Base-by-base conservation (phyloP, 768 basidiomycete genomes). In the Lepiota venenata region DNA sequence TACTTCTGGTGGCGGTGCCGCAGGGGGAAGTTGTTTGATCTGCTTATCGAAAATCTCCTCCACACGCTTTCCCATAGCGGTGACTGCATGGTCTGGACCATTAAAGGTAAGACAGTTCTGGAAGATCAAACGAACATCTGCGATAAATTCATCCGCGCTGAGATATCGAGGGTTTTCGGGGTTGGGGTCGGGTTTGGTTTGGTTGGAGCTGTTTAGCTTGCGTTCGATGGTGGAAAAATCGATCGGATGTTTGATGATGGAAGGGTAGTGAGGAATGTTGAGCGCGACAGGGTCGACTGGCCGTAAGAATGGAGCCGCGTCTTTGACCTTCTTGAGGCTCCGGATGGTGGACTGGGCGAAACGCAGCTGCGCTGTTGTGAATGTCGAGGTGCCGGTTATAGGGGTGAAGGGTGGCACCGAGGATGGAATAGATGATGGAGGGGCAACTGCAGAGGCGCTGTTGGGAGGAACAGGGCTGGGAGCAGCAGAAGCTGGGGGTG, bases 141-240 rank as follows among this genome's bases (percentile, higher is more conserved):
- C 71, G 36, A 88, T 76, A 64, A 98, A 93, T 61, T 95, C 90
- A 49, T 91, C 87, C 3, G 85, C 83, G 55, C 68, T 83, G 48
- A 71, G 60, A 64, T 98, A 98, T 21, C 87, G 86, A n/a, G 87
- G 88, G 57, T 88, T 88, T 52, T 74, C 69, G 3, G 75, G 71
- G 63, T 87, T 89, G 22, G 76, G 69, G 56, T 91, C 91, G 12
- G 83, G 88, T 64, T 91, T 93, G 49, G 73, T 61, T 2, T 89
- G 86, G 63, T 92, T 95, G 12, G 91, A 91, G 1, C 88, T 83
- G 32, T 61, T 63, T 40, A 98, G 77, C 72, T 98, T 97, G 63
- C 82, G 82, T 71, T 98, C 96, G 55, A 98, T 83, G 41, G 96
- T 97, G 2, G 84, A 79, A 43, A 99, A 80, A 67, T 98, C 97